Evolutionary conservation across 2,329 filamentous ascomycete species (phyloP).

Genomic region (Aspergillus pseudoviridinutans): DNA sequence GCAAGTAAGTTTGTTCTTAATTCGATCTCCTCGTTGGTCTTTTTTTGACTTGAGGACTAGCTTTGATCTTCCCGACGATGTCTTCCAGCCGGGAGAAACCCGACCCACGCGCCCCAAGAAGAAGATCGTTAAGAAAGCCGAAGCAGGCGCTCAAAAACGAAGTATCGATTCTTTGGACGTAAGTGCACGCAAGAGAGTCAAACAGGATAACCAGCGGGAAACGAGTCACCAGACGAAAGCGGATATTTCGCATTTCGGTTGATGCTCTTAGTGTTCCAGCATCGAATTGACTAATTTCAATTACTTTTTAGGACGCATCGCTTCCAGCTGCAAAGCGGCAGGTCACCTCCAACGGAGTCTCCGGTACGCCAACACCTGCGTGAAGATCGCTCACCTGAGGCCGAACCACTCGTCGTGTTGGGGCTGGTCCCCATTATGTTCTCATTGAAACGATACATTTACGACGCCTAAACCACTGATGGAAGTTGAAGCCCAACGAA

Average conservation of each 20-base stretch:
- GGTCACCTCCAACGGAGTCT: slow-evolving; percentile 26
- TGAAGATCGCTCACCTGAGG: slow-evolving; percentile 16
- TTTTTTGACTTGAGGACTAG: slow-evolving; percentile 45
- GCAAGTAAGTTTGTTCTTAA: slow-evolving; percentile 61
- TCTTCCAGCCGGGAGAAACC: slow-evolving; percentile 75
- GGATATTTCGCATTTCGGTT: slow-evolving; percentile 14
- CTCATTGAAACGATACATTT: slow-evolving; percentile 1
- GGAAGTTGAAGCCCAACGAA: background rate
- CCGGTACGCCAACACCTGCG: slow-evolving; percentile 29
- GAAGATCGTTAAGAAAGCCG: slow-evolving; percentile 41
- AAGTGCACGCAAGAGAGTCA: slow-evolving; percentile 32
- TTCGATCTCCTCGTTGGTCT: background rate
- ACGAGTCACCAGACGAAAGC: slow-evolving; percentile 19
- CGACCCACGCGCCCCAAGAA: slow-evolving; percentile 60
- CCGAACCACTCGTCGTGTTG: slow-evolving; percentile 16
- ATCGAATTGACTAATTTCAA: slow-evolving; percentile 32
- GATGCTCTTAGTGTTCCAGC: slow-evolving; percentile 16
- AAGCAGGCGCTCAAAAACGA: slow-evolving; percentile 36
- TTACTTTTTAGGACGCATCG: slow-evolving; percentile 22
- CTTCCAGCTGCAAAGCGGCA: slow-evolving; percentile 33
- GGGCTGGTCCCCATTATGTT: slow-evolving; percentile 28
- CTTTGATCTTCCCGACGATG: slow-evolving; percentile 81
- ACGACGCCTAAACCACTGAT: background rate
- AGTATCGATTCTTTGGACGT: slow-evolving; percentile 40
- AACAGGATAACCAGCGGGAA: slow-evolving; percentile 21